Evolutionary conservation across 768 basidiomycete genomes (phyloP).

Genomic region (Lepiota venenata): DNA sequence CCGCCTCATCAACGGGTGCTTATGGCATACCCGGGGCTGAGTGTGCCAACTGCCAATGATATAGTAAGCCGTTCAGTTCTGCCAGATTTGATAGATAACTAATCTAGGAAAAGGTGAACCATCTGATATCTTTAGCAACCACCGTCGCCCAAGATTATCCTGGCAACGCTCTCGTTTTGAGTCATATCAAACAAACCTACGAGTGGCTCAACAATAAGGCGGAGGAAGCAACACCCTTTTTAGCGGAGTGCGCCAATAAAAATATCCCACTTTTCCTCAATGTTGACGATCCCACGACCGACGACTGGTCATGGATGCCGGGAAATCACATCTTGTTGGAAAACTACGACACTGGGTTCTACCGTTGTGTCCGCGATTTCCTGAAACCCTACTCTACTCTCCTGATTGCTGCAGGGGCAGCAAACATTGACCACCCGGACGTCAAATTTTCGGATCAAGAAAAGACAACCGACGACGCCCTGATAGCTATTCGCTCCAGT

Average conservation of each 20-base stretch:
- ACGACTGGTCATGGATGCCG: conserved; percentile 36
- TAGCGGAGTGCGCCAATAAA: conserved; percentile 18
- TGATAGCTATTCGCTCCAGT: conserved; percentile 18
- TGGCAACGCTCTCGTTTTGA: conserved; percentile 24
- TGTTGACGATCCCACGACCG: conserved; percentile 32
- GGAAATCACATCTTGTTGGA: conserved; percentile 38
- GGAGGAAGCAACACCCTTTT: conserved; percentile 15
- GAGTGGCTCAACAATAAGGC: conserved; percentile 33
- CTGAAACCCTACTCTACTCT: conserved; percentile 29
- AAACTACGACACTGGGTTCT: conserved; percentile 24
- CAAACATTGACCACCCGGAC: conserved; percentile 21
- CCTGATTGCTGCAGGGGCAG: conserved; percentile 30
- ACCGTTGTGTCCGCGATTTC: conserved; percentile 30
- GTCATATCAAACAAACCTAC: conserved; percentile 41
- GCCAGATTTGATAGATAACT: background rate
- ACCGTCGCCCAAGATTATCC: conserved; percentile 24
- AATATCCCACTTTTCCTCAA: conserved; percentile 39
- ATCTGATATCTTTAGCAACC: conserved; percentile 32
- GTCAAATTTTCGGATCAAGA: conserved; percentile 8
- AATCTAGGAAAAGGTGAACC: conserved; percentile 31
- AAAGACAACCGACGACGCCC: conserved; percentile 10
- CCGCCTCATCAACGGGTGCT: conserved; percentile 28
- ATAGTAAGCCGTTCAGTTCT: conserved; percentile 36
- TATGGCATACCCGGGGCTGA: conserved; percentile 32
- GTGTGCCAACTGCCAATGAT: conserved; percentile 34